phyloP scores from a whole-genome alignment of 208 protist genomes.

The Leishmania amazonensis region DNA sequence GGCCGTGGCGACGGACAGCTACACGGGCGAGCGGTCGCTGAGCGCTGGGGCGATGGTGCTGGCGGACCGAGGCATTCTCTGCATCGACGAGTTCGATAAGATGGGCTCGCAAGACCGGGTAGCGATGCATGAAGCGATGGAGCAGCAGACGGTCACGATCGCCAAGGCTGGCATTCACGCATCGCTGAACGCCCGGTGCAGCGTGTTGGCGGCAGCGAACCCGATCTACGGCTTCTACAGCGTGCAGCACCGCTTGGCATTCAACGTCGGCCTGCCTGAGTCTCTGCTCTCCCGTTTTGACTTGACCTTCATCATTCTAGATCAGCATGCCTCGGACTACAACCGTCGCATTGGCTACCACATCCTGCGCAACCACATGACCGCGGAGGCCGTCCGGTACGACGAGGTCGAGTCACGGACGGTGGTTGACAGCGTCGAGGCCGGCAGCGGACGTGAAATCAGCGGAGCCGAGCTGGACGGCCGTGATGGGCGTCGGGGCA shows the following conservation, averaged over 20 bases:
- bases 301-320: constrained; percentile 99
- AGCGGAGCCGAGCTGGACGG: neutral
- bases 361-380: constrained; percentile 96
- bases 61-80: constrained; percentile 98
- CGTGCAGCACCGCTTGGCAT: constrained; percentile 81
- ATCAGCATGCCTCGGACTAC: constrained; percentile 91
- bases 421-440: constrained; percentile 69
- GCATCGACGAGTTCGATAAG: constrained; percentile 99
- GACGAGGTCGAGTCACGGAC: constrained; percentile 65
- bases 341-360: constrained; percentile 95
- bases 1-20: constrained; percentile 96
- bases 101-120: constrained; percentile 97
- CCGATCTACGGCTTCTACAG: constrained; percentile 99
- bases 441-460: constrained; percentile 16
- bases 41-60: constrained; percentile 99
- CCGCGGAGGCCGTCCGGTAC: constrained; percentile 54
- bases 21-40: constrained; percentile 96
- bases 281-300: constrained; percentile 99
- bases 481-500: neutral
- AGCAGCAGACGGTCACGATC: constrained; percentile 99
- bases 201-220: constrained; percentile 99
- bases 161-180: constrained; percentile 99
- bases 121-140: constrained; percentile 99
- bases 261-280: constrained; percentile 98
- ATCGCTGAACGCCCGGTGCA: constrained; percentile 98